Evolutionary conservation across 169 alveolate genomes (phyloP), one percentile per base, ranked within the genome.

Genomic region (Plasmodium coatneyi): DNA sequence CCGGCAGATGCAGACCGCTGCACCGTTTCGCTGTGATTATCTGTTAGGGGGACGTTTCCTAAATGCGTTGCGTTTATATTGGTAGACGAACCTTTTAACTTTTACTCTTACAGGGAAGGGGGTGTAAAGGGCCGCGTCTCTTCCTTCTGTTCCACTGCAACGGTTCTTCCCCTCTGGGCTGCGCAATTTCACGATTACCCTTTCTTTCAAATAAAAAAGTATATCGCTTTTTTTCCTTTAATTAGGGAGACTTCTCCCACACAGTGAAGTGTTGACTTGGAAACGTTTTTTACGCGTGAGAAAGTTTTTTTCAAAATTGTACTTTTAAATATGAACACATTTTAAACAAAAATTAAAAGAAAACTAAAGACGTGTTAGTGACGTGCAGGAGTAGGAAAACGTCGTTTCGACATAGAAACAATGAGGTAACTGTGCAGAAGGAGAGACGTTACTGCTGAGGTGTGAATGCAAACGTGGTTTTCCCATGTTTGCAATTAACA

Each of bases 331-430:
- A 66, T 66, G 4, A 82, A 82, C 25, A 52, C 10, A 82, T 82
- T 82, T 41, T 52, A 54, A 56, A 43, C 78, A 82, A 82, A 82
- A 82, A 82, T 82, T 82, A 82, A 82, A 82, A 82, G 90, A 39
- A 52, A 82, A 25, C 66, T 22, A 82, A 32, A 22, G 78, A 56
- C 25, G 10, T 22, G 41, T 41, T 56, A 25, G 79, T 82, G 41
- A 19, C 9, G 71, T 30, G 32, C n/a, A 82, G 14, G 52, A 32
- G 41, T 25, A 66, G 36, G 16, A 5, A 22, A 19, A 66, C 39
- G 76, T 10, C 22, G 3, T 6, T 25, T 66, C n/a, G 76, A 66
- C 76, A 66, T 19, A 66, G 2, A 22, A 66, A 66, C 39, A 28
- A 66, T 66, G 39, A 66, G n/a, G 36, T 2, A 66, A 66, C n/a